A percentile compares a stretch with the other conserved stretches of the same genome.
phyloP scores from a whole-genome alignment of 441 rosid species.

The Gossypium trilobum region DNA sequence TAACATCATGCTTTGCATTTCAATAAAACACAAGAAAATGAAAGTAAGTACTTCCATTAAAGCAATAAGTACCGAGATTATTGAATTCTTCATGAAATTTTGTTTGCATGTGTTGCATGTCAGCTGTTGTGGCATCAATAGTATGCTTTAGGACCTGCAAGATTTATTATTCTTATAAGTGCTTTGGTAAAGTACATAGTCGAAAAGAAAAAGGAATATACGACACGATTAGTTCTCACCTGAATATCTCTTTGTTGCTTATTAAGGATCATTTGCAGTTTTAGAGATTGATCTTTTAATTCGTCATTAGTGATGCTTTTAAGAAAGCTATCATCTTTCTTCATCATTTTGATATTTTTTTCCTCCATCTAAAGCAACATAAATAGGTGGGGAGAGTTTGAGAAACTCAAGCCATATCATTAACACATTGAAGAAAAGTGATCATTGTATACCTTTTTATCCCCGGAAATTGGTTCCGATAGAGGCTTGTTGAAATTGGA shows the following conservation, averaged over 20 bases:
- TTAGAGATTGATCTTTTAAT: constrained; percentile 33
- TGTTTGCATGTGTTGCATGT: constrained; percentile 75
- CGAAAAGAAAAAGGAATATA: constrained; percentile 1
- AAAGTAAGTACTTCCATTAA: not conserved
- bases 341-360: constrained; percentile 30
- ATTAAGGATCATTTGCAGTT: constrained; percentile 49
- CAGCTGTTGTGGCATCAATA: constrained; percentile 62
- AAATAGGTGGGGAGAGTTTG: not conserved
- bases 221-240: constrained; percentile 28
- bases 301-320: constrained; percentile 39
- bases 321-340: constrained; percentile 38
- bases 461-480: constrained; percentile 32
- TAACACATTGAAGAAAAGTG: not conserved
- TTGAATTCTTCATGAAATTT: constrained; percentile 74
- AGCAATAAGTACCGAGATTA: constrained; percentile 51
- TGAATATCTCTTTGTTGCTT: constrained; percentile 61
- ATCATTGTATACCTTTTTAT: constrained; percentile 44
- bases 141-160: constrained; percentile 59
- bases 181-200: constrained; percentile 11
- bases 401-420: not conserved
- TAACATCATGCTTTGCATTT: not conserved
- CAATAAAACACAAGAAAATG: not conserved
- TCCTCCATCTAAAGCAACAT: constrained; percentile 46
- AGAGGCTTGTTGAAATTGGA: constrained; percentile 34
- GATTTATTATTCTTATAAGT: constrained; percentile 3